phyloP scores from a whole-genome alignment of 345 rosid species.

The Microthlaspi erraticum region DNA sequence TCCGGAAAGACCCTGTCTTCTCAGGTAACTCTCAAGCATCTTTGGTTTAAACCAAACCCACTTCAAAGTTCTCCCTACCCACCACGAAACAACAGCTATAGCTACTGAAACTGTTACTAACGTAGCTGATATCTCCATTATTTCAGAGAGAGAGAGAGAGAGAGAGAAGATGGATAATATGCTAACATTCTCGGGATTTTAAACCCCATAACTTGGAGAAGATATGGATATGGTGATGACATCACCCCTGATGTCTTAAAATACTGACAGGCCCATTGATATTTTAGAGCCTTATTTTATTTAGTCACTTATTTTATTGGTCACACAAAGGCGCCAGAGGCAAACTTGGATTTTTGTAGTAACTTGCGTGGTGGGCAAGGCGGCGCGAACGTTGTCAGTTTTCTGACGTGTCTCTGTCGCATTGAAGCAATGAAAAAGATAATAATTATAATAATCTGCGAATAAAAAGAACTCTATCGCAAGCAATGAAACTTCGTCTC shows the following conservation, averaged over 20 bases:
- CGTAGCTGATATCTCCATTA: conserved; percentile 17
- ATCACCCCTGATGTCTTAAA: too few species aligned
- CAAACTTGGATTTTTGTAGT: neutral
- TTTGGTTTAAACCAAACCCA: conserved; percentile 41
- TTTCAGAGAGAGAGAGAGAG: neutral
- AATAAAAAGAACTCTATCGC: too few species aligned
- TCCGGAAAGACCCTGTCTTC: conserved; percentile 40
- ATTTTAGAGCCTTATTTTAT: too few species aligned
- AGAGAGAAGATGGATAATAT: too few species aligned
- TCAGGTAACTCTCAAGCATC: conserved; percentile 36
- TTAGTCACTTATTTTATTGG: too few species aligned
- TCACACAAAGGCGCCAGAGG: neutral
- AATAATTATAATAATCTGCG: too few species aligned
- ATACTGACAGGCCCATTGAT: too few species aligned
- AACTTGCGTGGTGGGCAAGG: neutral
- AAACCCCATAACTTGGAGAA: too few species aligned
- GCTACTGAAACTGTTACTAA: conserved; percentile 18
- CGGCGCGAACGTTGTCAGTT: conserved; percentile 4
- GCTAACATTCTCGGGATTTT: too few species aligned
- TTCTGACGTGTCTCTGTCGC: conserved; percentile 7
- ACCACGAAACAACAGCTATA: neutral
- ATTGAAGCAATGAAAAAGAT: too few species aligned
- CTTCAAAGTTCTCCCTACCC: conserved; percentile 25
- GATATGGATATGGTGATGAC: too few species aligned
- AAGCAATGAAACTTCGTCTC: too few species aligned